Conservation (phyloP, 495 filamentous ascomycete species). For the Sphaerosporella brunnea region DNA sequence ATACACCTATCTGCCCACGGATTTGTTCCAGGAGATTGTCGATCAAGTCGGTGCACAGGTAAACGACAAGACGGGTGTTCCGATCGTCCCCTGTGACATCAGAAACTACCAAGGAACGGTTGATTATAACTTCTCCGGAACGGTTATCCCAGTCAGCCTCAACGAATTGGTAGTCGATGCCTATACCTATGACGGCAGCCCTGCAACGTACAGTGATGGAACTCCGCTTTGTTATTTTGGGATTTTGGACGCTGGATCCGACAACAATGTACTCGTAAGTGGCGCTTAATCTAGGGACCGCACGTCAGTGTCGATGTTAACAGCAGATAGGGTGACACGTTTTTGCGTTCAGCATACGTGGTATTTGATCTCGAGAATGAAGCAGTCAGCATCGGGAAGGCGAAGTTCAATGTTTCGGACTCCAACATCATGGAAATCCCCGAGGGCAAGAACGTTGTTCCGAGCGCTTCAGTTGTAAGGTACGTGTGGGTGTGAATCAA, state of each 20-base stretch:
- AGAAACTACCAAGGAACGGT: constrained; percentile 40
- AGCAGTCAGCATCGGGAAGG: constrained; percentile 71
- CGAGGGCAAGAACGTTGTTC: constrained; percentile 43
- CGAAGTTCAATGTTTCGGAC: constrained; percentile 56
- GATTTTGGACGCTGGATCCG: constrained; percentile 49
- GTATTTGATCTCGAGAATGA: constrained; percentile 84
- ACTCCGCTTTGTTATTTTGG: constrained; percentile 52
- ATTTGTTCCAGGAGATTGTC: constrained; percentile 46
- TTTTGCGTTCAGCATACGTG: constrained; percentile 77
- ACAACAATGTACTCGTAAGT: constrained; percentile 42
- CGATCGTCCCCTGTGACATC: constrained; percentile 56
- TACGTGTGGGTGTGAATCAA: constrained; percentile 49
- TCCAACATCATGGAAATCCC: constrained; percentile 56
- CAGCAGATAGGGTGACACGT: constrained; percentile 55
- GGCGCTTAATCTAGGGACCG: too few relatives aligned
- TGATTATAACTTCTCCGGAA: constrained; percentile 49
- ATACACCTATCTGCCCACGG: constrained; percentile 70
- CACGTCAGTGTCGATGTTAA: too few relatives aligned
- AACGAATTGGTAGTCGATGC: constrained; percentile 60
- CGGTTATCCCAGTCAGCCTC: constrained; percentile 53
- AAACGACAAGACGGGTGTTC: constrained; percentile 34
- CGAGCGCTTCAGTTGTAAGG: constrained; percentile 47
- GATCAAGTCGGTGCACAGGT: constrained; percentile 43
- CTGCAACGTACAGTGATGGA: constrained; percentile 44
- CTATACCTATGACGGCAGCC: constrained; percentile 31